These are phyloP conservation scores for Clarireedia sp. DNA, from an alignment of 2,329 filamentous ascomycete species.

Conservation along the genomic window DNA sequence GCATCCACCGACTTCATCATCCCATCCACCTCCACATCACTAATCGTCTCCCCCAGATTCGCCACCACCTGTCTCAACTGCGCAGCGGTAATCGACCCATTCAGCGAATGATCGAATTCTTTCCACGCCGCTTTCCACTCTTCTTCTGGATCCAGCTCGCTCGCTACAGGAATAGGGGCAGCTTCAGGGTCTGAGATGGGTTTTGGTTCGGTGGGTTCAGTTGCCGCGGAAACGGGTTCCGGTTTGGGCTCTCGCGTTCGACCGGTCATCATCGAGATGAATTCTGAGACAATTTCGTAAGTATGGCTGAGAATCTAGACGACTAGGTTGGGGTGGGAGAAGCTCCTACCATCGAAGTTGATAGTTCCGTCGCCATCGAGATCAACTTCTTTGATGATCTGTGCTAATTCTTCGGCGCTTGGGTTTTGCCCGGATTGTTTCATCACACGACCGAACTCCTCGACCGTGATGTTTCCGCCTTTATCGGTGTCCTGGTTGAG, in stretches of 20 bases:
- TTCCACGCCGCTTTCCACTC: conserved; percentile 32
- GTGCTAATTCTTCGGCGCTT: conserved; percentile 42
- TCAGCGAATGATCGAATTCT: conserved; percentile 29
- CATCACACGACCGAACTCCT: conserved; percentile 12
- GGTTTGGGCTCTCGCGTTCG: conserved; percentile 21
- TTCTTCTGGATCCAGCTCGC: conserved; percentile 18
- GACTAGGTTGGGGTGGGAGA: not conserved
- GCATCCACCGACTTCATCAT: conserved; percentile 31
- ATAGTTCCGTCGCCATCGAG: conserved; percentile 58
- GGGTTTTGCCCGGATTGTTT: conserved; percentile 4
- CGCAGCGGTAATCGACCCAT: conserved; percentile 29
- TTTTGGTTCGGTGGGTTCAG: not conserved
- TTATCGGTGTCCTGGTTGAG: conserved; percentile 8
- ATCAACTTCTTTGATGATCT: conserved; percentile 62
- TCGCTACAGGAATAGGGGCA: not conserved
- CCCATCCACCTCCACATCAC: conserved; percentile 28
- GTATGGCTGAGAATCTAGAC: not conserved
- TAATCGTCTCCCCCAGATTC: conserved; percentile 29
- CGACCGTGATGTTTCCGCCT: conserved; percentile 10
- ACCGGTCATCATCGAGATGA: conserved; percentile 37
- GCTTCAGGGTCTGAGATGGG: not conserved
- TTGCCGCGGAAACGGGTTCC: not conserved
- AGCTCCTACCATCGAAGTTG: conserved; percentile 48
- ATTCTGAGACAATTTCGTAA: conserved; percentile 27
- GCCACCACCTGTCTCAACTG: conserved; percentile 32